Base-by-base conservation (phyloP, 2,329 filamentous ascomycete genomes). In the Xylaria digitata region DNA sequence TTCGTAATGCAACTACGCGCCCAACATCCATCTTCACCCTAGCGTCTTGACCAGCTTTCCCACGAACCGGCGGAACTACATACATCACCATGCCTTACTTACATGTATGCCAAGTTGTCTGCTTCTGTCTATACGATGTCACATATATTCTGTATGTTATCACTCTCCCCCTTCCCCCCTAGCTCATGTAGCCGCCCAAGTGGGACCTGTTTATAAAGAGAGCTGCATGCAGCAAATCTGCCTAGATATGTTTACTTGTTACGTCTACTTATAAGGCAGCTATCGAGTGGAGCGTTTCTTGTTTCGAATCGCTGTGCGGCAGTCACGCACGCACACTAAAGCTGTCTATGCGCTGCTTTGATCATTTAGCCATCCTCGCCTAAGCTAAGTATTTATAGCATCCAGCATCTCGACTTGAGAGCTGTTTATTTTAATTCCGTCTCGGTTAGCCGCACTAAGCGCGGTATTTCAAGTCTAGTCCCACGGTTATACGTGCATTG, bases 1-100 rank as follows among this genome's bases (percentile, higher is more conserved):
- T 68, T 54, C 56, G 62, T 68, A 63, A 68, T 68, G 54, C 66
- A 53, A 67, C 65, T 67, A 65, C 62, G 61, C 62, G 62, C 65
- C 53, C 43, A 61, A 61, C 23, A 40, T 59, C 56, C 46, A 58
- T 61, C 61, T 26, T 56, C 56, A 52, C 46, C 61, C 49, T 50
- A 32, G 61, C 55, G 56, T 56, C 55, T 40, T 37, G 48, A 56
- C 54, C 53, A 50, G 43, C 45, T 23, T 32, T 57, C 65, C 53
- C 48, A 58, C 53, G 58, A 50, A 45, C 54, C 3, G 48, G 48
- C 40, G 19, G 42, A 49, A 23, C 66, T 66, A 66, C 37, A 40
- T 40, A 40, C 63, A 68, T 66, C 62, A 66, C 62, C 62, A 62
- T 58, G 58, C 66, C 56, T 63, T 59, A 53, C 37, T 15, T 40